Evolutionary conservation across 228 moss, liverwort and hornwort genomes (phyloP).

Genomic region (Sphagnum fallax): DNA sequence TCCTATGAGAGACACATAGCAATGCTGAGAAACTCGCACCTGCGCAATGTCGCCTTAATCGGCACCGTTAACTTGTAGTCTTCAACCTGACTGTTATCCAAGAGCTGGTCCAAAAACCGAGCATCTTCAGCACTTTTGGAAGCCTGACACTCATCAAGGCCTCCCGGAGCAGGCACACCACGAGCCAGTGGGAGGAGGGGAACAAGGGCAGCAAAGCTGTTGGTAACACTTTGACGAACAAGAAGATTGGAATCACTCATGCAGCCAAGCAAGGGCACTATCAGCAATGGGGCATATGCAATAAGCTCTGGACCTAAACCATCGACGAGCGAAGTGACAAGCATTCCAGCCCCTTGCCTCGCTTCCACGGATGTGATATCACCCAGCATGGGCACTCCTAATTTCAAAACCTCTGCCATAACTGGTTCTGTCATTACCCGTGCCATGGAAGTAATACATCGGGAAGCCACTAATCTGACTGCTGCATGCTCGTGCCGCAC

Average conservation of each 20-base stretch:
- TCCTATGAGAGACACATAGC: too few species aligned
- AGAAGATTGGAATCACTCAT: constrained; percentile 80
- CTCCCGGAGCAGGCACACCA: constrained; percentile 73
- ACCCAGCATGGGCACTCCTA: constrained; percentile 85
- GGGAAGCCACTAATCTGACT: constrained; percentile 64
- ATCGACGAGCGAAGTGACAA: constrained; percentile 75
- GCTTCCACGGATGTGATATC: constrained; percentile 65
- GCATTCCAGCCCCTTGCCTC: constrained; percentile 88
- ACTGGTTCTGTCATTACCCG: constrained; percentile 70
- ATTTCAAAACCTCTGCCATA: constrained; percentile 68
- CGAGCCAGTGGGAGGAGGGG: constrained; percentile 82
- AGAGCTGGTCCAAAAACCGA: constrained; percentile 84
- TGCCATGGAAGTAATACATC: constrained; percentile 82
- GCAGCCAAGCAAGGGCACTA: constrained; percentile 85
- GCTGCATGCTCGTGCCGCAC: constrained; percentile 70
- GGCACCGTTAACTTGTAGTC: constrained; percentile 78
- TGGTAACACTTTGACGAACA: constrained; percentile 85
- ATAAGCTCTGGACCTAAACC: constrained; percentile 79
- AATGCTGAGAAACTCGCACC: constrained; percentile 16
- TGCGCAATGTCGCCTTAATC: constrained; percentile 66
- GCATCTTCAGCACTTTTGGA: constrained; percentile 70
- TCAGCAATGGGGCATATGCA: constrained; percentile 74
- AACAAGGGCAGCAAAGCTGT: constrained; percentile 90
- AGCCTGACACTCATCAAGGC: constrained; percentile 65
- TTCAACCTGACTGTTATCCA: constrained; percentile 88